Base-by-base conservation (phyloP, 768 basidiomycete species). In the Tylopilus subfusipes region DNA sequence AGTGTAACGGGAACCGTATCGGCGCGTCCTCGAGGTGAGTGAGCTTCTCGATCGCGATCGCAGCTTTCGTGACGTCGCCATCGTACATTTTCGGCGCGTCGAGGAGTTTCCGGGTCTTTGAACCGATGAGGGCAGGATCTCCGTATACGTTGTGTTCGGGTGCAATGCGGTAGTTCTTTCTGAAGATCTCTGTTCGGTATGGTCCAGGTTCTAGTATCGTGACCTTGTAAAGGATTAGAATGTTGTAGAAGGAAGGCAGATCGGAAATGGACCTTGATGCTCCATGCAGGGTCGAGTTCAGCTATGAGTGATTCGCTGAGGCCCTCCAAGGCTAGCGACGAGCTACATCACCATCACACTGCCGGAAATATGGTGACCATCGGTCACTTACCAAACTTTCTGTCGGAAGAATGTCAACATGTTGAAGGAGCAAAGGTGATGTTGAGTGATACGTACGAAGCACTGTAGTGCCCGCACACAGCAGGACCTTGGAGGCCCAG, bases 381-480 rank as follows among this genome's bases (percentile, higher is more conserved):
- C 9, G 2, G 2, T 4, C 14, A 14, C 59, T 52, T 40, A 54
- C 64, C 65, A 36, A 59, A 62, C 16, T 57, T 57, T n/a, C 60
- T 67, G 42, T 54, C 5, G 14, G 0, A 25, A 45, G 9, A 12
- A 54, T 24, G 11, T 12, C 4, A 12, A 2, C 9, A 22, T 6
- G 13, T 21, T 21, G 0, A n/a, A 27, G 3, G 6, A 2, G 6
- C 4, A 12, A 12, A 6, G 38, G 16, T 2, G n/a, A n/a, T n/a
- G n/a, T n/a, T n/a, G n/a, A n/a, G n/a, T n/a, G n/a, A 21, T 29
- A 60, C 68, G 51, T 5, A 65, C 68, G 68, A 63, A 25, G 71
- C 69, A 22, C 52, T 38, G 34, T 73, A 73, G 25, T 60, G 61
- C 7, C 58, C 63, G 6, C n/a, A n/a, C n/a, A 19, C 11, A 1